Percentiles rank a stretch among this genome's conserved stretches.
phyloP scores from a whole-genome alignment of 1,284 basidiomycete species.

The Sutorius eximius region DNA sequence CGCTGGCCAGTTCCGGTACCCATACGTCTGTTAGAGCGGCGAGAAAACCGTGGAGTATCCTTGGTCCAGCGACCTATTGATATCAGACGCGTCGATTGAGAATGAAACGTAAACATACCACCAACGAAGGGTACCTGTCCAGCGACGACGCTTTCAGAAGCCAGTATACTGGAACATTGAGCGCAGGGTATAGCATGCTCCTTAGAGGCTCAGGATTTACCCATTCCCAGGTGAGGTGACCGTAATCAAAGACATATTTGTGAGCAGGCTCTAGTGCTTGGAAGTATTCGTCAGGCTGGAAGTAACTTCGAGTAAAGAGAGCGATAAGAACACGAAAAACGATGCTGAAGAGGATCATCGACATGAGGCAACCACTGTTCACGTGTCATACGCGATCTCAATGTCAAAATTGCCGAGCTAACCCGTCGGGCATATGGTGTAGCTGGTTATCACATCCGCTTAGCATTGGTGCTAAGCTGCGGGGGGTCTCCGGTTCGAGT shows the following conservation, averaged over 20 bases:
- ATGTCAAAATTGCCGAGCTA: not conserved
- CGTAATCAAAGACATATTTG: constrained; percentile 86
- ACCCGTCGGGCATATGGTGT: constrained; percentile 42
- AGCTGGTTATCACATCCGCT: constrained; percentile 53
- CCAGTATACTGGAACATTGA: constrained; percentile 83
- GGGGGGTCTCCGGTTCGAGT: constrained; percentile 44
- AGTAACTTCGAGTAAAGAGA: constrained; percentile 79
- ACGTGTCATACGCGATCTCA: not conserved
- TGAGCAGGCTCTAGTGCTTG: constrained; percentile 95
- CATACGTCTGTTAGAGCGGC: constrained; percentile 84
- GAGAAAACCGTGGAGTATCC: constrained; percentile 76
- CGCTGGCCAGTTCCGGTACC: constrained; percentile 62
- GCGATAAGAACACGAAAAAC: constrained; percentile 59
- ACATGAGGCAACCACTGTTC: not conserved
- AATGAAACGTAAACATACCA: constrained; percentile 22
- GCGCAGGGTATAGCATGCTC: constrained; percentile 68
- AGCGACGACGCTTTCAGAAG: constrained; percentile 53
- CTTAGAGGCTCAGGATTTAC: constrained; percentile 63
- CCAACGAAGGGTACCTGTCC: constrained; percentile 28
- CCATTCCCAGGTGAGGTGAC: constrained; percentile 98
- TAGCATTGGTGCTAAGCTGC: constrained; percentile 37
- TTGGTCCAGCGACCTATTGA: constrained; percentile 65
- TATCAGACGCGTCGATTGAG: constrained; percentile 3
- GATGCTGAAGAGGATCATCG: constrained; percentile 37
- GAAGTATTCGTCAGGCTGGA: constrained; percentile 98